Evolutionary conservation across 129 eudicot genomes (phyloP).

Genomic region (Chrysanthemum lavandulifolium): DNA sequence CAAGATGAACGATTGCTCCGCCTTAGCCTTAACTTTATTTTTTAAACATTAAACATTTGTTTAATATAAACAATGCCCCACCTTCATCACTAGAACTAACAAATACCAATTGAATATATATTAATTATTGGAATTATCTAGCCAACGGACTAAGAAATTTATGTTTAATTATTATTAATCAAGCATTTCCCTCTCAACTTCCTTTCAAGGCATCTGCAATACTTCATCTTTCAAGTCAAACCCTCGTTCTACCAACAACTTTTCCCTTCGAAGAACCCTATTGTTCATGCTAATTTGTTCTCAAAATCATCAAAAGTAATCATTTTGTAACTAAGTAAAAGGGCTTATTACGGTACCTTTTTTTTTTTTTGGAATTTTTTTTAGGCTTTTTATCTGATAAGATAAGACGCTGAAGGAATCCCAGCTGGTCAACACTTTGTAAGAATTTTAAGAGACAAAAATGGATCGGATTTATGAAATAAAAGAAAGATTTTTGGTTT

Average conservation of each 20-base stretch:
- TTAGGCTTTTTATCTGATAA: constrained; percentile 15
- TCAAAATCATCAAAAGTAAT: constrained; percentile 24
- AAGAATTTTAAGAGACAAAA: constrained; percentile 14
- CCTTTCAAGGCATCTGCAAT: constrained; percentile 33
- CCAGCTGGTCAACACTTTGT: constrained; percentile 22
- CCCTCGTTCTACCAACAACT: constrained; percentile 25
- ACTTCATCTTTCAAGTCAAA: constrained; percentile 41
- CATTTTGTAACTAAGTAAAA: constrained; percentile 7
- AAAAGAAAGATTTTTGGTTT: constrained; percentile 14
- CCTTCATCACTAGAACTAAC: constrained; percentile 40
- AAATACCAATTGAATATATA: constrained; percentile 24
- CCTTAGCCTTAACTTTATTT: constrained; percentile 36
- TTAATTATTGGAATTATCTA: constrained; percentile 23
- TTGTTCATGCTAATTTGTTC: constrained; percentile 23
- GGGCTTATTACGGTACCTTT: constrained; percentile 13
- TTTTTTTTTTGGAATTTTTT: not conserved
- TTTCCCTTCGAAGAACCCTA: constrained; percentile 37
- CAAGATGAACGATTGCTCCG: constrained; percentile 49
- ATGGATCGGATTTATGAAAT: constrained; percentile 27
- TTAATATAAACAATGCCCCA: constrained; percentile 35
- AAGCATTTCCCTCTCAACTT: constrained; percentile 38
- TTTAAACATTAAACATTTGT: constrained; percentile 26
- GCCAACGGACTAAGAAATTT: constrained; percentile 31
- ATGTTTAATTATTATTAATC: constrained; percentile 33
- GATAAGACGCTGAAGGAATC: constrained; percentile 17